phyloP scores from a whole-genome alignment of 441 rosid genomes.

The Syzygium malaccense region DNA sequence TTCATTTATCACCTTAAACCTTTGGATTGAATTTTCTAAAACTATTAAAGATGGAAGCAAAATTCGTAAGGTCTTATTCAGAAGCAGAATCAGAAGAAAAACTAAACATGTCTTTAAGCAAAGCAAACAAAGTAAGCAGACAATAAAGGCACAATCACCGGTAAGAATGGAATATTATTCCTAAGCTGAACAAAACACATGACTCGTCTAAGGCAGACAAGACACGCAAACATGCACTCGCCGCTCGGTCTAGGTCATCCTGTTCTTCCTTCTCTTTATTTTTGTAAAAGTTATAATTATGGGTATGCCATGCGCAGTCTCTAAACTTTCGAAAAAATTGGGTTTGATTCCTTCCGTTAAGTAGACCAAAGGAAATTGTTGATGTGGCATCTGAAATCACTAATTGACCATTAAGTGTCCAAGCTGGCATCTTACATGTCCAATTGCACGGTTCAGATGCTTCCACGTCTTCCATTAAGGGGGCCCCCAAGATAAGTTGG shows the following conservation, averaged over 20 bases:
- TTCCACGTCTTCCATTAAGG: neutral
- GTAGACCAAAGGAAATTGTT: neutral
- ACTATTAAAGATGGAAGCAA: neutral
- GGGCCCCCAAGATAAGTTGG: neutral
- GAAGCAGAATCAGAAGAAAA: neutral
- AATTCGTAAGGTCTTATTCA: neutral
- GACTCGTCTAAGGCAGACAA: neutral
- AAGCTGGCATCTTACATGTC: neutral
- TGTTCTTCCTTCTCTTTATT: neutral
- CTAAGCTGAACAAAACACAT: neutral
- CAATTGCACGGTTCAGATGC: neutral
- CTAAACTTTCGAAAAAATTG: neutral
- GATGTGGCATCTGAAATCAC: neutral
- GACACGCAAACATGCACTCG: neutral
- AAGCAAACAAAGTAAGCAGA: neutral
- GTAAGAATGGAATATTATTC: neutral
- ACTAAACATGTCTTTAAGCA: neutral
- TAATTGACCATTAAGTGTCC: neutral
- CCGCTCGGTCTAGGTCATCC: neutral
- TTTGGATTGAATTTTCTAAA: neutral
- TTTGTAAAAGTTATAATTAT: neutral
- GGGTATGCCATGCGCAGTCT: neutral
- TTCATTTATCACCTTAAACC: neutral
- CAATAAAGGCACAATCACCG: neutral
- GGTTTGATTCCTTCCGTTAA: neutral